A percentile compares a stretch with the other conserved stretches of the same genome.
Conservation (phyloP, 768 basidiomycete species). For the Asterophora lycoperdoides region DNA sequence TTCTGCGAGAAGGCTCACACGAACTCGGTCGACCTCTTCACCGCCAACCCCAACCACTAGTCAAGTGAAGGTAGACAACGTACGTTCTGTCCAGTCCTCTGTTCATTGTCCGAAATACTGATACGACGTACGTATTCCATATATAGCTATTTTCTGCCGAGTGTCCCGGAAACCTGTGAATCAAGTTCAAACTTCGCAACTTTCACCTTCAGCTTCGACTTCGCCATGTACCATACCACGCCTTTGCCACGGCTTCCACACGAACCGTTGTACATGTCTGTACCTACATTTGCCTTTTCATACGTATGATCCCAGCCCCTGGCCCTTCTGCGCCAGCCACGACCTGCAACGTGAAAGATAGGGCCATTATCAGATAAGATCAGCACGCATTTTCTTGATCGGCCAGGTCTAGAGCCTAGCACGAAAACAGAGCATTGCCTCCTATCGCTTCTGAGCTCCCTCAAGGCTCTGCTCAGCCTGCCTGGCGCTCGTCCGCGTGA, state of each 20-base stretch:
- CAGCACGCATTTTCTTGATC: background rate
- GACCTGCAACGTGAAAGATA: no score
- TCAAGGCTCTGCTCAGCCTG: no score
- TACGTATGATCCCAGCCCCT: background rate
- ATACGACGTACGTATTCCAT: background rate
- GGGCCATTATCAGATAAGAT: constrained; percentile 16
- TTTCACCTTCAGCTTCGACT: constrained; percentile 22
- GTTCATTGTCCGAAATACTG: background rate
- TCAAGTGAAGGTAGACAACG: constrained; percentile 14
- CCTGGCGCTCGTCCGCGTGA: background rate
- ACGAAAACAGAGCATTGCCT: background rate
- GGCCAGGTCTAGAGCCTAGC: background rate
- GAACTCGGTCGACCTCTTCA: constrained; percentile 33
- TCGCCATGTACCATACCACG: background rate
- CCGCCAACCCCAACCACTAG: constrained; percentile 28
- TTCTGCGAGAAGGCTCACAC: constrained; percentile 18
- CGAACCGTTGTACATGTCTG: background rate
- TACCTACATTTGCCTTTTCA: background rate
- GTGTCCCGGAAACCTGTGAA: constrained; percentile 35
- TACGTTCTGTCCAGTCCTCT: constrained; percentile 3
- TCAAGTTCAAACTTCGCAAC: no score
- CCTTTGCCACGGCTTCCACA: background rate
- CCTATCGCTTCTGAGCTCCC: background rate
- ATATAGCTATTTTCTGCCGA: constrained; percentile 39
- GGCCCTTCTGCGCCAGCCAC: no score